Evolutionary conservation across 2,329 filamentous ascomycete species (phyloP).

Genomic region (Colletotrichum nymphaeae): DNA sequence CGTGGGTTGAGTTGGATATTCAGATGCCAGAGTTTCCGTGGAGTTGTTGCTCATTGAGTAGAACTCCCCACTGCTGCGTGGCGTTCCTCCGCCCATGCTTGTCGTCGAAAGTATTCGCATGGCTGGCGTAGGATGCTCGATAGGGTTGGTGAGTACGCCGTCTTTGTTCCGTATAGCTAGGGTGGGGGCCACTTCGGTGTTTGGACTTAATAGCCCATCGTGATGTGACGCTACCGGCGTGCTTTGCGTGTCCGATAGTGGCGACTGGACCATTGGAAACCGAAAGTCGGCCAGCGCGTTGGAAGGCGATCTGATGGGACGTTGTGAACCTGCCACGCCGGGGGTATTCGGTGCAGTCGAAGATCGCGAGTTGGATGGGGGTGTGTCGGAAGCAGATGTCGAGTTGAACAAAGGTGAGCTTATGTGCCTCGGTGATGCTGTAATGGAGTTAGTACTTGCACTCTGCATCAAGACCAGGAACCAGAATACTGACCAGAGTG

Average conservation of each 20-base stretch:
- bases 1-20: slow-evolving; percentile 71
- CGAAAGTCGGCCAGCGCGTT: slow-evolving; percentile 66
- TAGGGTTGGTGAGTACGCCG: slow-evolving; percentile 57
- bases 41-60: slow-evolving; percentile 96
- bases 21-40: slow-evolving; percentile 90
- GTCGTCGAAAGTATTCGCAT: slow-evolving; percentile 81
- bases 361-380: slow-evolving; percentile 53
- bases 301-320: slow-evolving; percentile 54
- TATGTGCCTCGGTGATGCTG: slow-evolving; percentile 54
- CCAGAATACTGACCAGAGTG: slow-evolving; percentile 51
- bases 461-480: not conserved
- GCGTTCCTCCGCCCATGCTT: slow-evolving; percentile 80
- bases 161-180: slow-evolving; percentile 56
- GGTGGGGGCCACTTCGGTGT: slow-evolving; percentile 31
- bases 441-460: slow-evolving; percentile 1
- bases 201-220: slow-evolving; percentile 55
- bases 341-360: slow-evolving; percentile 61
- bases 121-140: slow-evolving; percentile 69
- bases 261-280: slow-evolving; percentile 63
- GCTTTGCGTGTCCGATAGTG: slow-evolving; percentile 48
- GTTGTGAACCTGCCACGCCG: slow-evolving; percentile 46
- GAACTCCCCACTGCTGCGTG: slow-evolving; percentile 92
- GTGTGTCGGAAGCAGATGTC: slow-evolving; percentile 64
- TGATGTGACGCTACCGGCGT: slow-evolving; percentile 45
- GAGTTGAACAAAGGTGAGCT: slow-evolving; percentile 66